Evolutionary conservation across 805 yeast genomes (phyloP).

Genomic region (Nakazawaea anatomiae): DNA sequence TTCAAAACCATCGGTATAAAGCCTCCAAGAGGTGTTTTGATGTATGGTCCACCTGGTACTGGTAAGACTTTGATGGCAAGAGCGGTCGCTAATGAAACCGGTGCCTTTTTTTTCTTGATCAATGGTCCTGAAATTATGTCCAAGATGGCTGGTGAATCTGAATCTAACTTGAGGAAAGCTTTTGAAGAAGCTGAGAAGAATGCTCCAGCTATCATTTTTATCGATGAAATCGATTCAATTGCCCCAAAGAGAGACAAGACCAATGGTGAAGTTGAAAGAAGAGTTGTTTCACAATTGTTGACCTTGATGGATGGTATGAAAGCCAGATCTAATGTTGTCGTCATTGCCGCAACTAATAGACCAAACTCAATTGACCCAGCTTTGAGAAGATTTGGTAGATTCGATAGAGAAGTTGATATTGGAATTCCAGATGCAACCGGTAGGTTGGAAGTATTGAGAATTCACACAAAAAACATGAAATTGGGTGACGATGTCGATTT

Average conservation of each 20-base stretch:
- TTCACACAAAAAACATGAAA: conserved; percentile 98
- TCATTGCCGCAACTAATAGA: conserved; percentile 94
- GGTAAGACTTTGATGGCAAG: conserved; percentile 99
- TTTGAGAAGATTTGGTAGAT: conserved; percentile 78
- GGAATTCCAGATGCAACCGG: conserved; percentile 98
- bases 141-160: conserved; percentile 99
- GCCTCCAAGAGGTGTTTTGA: conserved; percentile 96
- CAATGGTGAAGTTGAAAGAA: conserved; percentile 98
- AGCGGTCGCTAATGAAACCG: conserved; percentile 99
- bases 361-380: conserved; percentile 87
- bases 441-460: conserved; percentile 92
- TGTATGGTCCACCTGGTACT: conserved; percentile 99
- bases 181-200: conserved; percentile 99
- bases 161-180: conserved; percentile 93
- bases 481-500: conserved; percentile 91
- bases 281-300: conserved; percentile 96
- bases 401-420: conserved; percentile 81
- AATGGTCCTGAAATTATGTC: conserved; percentile 99
- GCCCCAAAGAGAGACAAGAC: conserved; percentile 99
- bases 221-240: conserved; percentile 97
- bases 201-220: conserved; percentile 95
- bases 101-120: conserved; percentile 96
- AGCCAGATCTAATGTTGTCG: conserved; percentile 97
- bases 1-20: conserved; percentile 98
- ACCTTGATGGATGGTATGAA: conserved; percentile 99